These are phyloP conservation scores for Cunninghamia lanceolata DNA, from an alignment of 75 land plant species.

Conservation along the genomic window DNA sequence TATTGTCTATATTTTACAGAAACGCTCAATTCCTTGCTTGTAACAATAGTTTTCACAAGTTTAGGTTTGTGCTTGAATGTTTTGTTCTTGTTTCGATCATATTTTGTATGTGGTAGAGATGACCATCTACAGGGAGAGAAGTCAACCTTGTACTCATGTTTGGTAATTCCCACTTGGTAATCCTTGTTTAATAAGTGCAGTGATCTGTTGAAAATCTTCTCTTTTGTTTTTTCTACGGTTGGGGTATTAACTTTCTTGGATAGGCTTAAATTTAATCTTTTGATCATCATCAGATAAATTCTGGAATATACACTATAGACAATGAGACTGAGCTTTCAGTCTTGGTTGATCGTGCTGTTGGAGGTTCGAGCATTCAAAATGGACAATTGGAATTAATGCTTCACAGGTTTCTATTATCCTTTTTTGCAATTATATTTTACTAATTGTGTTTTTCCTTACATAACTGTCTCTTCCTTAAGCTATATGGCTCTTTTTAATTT, in stretches of 20 bases:
- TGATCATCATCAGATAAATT: conserved; percentile 56
- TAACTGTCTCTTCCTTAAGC: background rate
- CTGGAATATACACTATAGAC: conserved; percentile 73
- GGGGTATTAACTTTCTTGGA: background rate
- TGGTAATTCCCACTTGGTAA: background rate
- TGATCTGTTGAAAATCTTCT: background rate
- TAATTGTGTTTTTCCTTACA: background rate
- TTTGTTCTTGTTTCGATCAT: background rate
- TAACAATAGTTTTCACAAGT: background rate
- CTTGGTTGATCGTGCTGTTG: conserved; percentile 79
- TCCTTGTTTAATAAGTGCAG: background rate
- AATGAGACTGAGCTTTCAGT: conserved; percentile 60
- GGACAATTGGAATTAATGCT: conserved; percentile 89
- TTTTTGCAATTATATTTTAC: conserved; percentile 6
- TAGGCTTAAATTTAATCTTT: background rate
- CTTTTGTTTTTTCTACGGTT: background rate
- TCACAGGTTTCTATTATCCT: conserved; percentile 55
- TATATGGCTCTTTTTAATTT: background rate
- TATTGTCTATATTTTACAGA: no score
- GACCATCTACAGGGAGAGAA: background rate
- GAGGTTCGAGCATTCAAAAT: conserved; percentile 72
- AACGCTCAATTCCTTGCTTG: background rate
- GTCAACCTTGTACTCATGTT: background rate
- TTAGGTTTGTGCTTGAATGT: background rate
- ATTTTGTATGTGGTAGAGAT: background rate